Evolutionary conservation across 768 basidiomycete genomes (phyloP), one percentile per base, ranked within the genome.

Genomic region (Leccinum broughii): DNA sequence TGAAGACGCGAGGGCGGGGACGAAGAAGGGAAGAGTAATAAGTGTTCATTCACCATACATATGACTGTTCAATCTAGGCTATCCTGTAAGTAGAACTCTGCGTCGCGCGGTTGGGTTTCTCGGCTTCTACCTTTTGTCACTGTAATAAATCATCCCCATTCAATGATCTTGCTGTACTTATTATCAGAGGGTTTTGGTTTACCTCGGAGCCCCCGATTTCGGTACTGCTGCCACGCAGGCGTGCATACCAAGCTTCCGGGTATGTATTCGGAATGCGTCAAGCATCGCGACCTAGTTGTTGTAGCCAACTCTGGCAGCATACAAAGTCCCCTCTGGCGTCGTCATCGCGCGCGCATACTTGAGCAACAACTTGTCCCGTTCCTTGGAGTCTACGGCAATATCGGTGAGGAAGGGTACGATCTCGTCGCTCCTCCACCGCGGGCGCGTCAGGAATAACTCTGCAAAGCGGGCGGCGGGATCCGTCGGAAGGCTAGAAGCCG

Each of bases 261-360:
- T 20, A 26, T 30, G 39, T 20, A 17, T 32, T 3, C 17, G 13
- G 4, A 58, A 28, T 26, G 46, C 22, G 15, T 15, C 8, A 3
- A 26, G 13, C 22, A 8, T 39, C 15, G 37, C 49, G 7, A 37
- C 6, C 65, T 75, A 85, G 35, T 77, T 80, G 68, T 75, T 83
- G 67, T 86, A 86, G 67, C 84, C 84, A 32, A 80, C 83, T 63
- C 90, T 77, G 1, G 89, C 82, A 1, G 88, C 90, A 72, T 93
- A 96, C 82, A 85, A 90, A 37, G 84, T 72, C 0, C 88, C 89
- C 11, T 83, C 79, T 0, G 79, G 68, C 55, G 90, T 88, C 55
- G 88, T 91, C 48, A 87, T 81, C 3, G 90, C 84, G 51, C 95
- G 80, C 37, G 92, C 92, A 68, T 89, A 92, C 76, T 94, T 98